Conservation (phyloP, 148 eudicot genomes). For the Cornus controversa region DNA sequence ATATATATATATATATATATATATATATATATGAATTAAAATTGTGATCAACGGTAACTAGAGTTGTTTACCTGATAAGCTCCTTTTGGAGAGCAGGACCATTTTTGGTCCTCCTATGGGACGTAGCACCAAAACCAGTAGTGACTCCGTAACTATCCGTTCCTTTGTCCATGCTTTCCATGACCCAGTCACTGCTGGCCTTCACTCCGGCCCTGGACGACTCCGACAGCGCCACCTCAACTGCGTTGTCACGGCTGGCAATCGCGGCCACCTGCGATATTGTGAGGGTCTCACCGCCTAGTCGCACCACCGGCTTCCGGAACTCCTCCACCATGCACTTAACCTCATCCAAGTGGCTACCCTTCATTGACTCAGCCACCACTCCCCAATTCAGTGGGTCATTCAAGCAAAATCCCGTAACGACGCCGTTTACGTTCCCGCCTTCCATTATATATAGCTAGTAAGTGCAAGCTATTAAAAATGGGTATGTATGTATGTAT, state of each 20-base stretch:
- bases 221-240: slow-evolving; percentile 63
- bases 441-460: background rate
- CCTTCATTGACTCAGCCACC: slow-evolving; percentile 56
- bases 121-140: slow-evolving; percentile 87
- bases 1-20: too few species aligned
- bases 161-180: slow-evolving; percentile 84
- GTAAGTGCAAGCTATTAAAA: background rate
- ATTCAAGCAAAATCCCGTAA: slow-evolving; percentile 21
- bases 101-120: slow-evolving; percentile 75
- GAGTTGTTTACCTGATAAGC: slow-evolving; percentile 60
- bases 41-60: background rate
- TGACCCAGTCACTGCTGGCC: slow-evolving; percentile 92
- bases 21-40: too few species aligned
- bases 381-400: slow-evolving; percentile 82
- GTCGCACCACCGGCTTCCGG: slow-evolving; percentile 45
- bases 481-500: background rate
- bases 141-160: slow-evolving; percentile 87
- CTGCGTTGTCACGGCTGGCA: slow-evolving; percentile 30
- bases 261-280: slow-evolving; percentile 76
- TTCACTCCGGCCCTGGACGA: slow-evolving; percentile 58
- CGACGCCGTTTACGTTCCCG: slow-evolving; percentile 16
- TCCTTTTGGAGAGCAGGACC: slow-evolving; percentile 88
- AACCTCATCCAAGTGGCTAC: slow-evolving; percentile 77
- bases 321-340: slow-evolving; percentile 77
- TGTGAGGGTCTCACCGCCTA: slow-evolving; percentile 62